These are phyloP conservation scores for Emergomyces pasteurianus DNA, from an alignment of 2,329 filamentous ascomycete genomes.

Conservation along the genomic window DNA sequence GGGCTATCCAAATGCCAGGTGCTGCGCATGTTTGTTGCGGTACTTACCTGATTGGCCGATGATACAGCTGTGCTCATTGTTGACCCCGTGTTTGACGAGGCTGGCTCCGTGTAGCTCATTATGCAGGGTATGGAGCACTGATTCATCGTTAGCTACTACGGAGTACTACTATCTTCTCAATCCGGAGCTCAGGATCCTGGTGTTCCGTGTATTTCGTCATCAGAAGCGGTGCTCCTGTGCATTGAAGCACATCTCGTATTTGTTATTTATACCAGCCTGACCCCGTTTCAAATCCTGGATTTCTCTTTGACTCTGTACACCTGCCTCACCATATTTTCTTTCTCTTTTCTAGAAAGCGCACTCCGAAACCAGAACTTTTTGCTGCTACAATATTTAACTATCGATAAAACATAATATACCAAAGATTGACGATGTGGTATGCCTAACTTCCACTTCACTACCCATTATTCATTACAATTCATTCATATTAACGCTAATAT, in stretches of 20 bases:
- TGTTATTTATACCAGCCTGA: neutral
- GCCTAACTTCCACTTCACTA: neutral
- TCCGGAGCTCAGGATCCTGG: neutral
- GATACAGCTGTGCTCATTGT: too few species aligned
- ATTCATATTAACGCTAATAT: neutral
- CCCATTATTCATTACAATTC: neutral
- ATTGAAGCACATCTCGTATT: neutral
- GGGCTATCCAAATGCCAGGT: neutral
- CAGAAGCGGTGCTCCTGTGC: neutral
- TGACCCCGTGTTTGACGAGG: neutral
- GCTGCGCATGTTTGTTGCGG: neutral
- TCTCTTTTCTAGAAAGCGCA: neutral
- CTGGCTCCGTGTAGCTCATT: neutral
- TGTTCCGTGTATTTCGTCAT: neutral
- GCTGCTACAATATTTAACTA: neutral
- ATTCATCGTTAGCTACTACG: too few species aligned
- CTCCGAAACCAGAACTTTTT: neutral
- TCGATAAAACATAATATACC: neutral
- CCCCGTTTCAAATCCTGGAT: neutral
- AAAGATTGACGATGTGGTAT: conserved; percentile 11
- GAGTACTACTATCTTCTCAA: too few species aligned
- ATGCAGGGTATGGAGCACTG: too few species aligned
- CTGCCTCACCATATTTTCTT: neutral
- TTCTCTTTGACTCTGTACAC: neutral
- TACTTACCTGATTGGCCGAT: neutral